Evolutionary conservation across 1,284 basidiomycete species (phyloP).

Genomic region (Papiliotrema nemorosa): DNA sequence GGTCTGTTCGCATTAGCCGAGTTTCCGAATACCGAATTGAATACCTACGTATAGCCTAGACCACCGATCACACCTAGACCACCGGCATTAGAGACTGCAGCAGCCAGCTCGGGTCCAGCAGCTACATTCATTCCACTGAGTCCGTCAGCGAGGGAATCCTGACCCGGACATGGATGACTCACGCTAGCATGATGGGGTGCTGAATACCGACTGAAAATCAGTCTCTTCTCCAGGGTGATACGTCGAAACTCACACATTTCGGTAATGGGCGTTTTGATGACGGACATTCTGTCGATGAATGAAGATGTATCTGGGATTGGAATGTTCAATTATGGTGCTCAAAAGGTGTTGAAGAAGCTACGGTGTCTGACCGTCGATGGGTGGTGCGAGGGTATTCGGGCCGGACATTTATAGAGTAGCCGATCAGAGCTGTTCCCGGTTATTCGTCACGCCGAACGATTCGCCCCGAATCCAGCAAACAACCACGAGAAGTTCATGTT

Average conservation of each 20-base stretch:
- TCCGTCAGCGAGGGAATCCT: too few relatives aligned
- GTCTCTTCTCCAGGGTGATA: neutral
- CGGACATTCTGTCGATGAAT: slow-evolving; percentile 26
- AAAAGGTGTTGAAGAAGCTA: neutral
- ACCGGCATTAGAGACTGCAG: slow-evolving; percentile 71
- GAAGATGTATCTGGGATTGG: too few relatives aligned
- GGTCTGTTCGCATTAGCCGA: slow-evolving; percentile 25
- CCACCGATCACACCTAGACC: slow-evolving; percentile 86
- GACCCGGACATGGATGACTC: slow-evolving; percentile 10
- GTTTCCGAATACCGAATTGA: slow-evolving; percentile 6
- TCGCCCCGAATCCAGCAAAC: too few relatives aligned
- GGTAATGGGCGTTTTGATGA: slow-evolving; percentile 65
- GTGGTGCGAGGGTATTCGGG: too few relatives aligned
- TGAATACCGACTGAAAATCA: slow-evolving; percentile 60
- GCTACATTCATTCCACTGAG: slow-evolving; percentile 75
- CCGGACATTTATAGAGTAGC: too few relatives aligned
- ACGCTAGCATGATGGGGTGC: slow-evolving; percentile 80
- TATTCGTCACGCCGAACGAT: too few relatives aligned
- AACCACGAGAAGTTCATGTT: neutral
- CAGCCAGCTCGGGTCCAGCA: slow-evolving; percentile 77
- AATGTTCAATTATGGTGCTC: neutral
- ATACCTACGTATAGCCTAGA: slow-evolving; percentile 67
- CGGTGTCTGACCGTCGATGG: too few relatives aligned
- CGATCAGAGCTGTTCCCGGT: too few relatives aligned
- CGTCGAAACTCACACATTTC: slow-evolving; percentile 56